A percentile compares a stretch with the other conserved stretches of the same genome.
Evolutionary conservation across 1,284 basidiomycete genomes (phyloP).

Genomic region (Rhodofomes roseus): DNA sequence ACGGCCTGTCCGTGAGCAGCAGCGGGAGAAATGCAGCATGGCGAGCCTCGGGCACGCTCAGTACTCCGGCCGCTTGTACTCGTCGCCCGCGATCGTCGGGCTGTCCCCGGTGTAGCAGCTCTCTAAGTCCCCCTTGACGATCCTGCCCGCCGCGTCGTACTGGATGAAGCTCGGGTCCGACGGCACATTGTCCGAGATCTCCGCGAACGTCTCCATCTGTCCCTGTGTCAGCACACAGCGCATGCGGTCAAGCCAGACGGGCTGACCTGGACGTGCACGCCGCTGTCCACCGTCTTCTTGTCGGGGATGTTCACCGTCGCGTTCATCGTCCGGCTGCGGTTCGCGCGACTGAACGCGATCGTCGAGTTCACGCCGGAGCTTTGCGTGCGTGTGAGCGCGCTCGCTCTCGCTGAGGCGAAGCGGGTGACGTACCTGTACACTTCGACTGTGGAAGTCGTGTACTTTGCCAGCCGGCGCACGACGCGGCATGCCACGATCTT

Average conservation of each 20-base stretch:
- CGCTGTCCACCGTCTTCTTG: conserved; percentile 27
- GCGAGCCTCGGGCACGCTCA: neutral
- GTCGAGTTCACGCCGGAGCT: conserved; percentile 21
- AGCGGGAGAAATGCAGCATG: too few relatives aligned
- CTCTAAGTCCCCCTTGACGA: conserved; percentile 19
- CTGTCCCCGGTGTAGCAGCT: conserved; percentile 36
- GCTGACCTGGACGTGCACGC: conserved; percentile 38
- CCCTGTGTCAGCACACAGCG: too few relatives aligned
- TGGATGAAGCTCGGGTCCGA: conserved; percentile 36
- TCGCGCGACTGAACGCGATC: conserved; percentile 24
- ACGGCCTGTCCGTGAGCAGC: too few relatives aligned
- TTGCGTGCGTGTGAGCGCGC: neutral
- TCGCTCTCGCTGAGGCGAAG: conserved; percentile 1
- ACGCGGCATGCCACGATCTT: conserved; percentile 71
- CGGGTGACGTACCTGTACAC: conserved; percentile 44
- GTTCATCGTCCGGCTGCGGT: conserved; percentile 18
- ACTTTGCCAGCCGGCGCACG: conserved; percentile 64
- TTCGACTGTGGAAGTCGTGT: conserved; percentile 44
- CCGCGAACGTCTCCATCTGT: conserved; percentile 58
- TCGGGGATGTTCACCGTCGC: conserved; percentile 29
- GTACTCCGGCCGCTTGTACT: conserved; percentile 51
- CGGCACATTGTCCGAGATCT: conserved; percentile 23
- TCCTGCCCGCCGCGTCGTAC: conserved; percentile 51
- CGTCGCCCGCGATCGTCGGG: conserved; percentile 52
- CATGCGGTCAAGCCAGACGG: neutral